Conservation (phyloP, 768 basidiomycete species). For the Boletus vinaceobasis region DNA sequence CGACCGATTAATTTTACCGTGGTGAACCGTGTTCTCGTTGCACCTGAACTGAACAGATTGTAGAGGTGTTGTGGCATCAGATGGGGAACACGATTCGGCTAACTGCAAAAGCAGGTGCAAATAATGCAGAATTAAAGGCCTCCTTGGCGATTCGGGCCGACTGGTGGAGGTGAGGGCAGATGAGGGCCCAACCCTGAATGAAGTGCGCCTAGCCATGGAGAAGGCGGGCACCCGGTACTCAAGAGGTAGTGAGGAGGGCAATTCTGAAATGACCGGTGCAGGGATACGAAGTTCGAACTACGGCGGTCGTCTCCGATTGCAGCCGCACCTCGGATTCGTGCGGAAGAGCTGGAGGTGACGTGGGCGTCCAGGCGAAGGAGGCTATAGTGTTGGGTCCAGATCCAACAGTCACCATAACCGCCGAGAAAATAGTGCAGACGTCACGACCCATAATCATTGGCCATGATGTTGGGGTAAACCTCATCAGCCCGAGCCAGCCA, state of each 20-base stretch:
- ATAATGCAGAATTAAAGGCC: not conserved
- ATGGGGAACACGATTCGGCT: not conserved
- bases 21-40: not conserved
- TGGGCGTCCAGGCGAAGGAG: not conserved
- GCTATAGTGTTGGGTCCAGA: not conserved
- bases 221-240: not conserved
- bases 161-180: not conserved
- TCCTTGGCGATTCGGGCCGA: conserved; percentile 5
- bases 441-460: too few relatives aligned
- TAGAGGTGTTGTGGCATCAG: not conserved
- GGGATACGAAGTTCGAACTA: too few relatives aligned
- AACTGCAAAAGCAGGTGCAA: not conserved
- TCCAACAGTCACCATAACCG: not conserved
- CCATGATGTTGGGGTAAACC: not conserved
- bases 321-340: not conserved
- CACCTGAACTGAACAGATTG: not conserved
- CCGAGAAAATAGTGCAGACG: not conserved
- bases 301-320: not conserved
- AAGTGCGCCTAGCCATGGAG: not conserved
- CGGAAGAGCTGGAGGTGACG: not conserved
- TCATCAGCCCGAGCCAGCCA: not conserved
- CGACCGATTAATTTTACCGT: not conserved
- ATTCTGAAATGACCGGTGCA: not conserved
- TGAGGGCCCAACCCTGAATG: not conserved
- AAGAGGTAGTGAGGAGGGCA: not conserved